phyloP scores from a whole-genome alignment of 1,139 yeast genomes.

The Yamadazyma friedrichii region DNA sequence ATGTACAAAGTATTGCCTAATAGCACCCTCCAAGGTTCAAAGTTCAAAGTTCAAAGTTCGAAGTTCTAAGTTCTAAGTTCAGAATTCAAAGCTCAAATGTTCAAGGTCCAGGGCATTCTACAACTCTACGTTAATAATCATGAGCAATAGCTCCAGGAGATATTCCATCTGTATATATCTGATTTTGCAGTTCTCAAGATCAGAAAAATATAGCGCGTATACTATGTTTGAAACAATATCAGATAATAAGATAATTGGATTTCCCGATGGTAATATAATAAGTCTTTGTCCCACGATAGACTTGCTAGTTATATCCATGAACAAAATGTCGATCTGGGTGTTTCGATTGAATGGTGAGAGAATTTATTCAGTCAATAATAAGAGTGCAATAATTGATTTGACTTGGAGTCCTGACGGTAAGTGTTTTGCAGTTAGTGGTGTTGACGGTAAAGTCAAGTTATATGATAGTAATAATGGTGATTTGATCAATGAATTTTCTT shows the following conservation, averaged over 20 bases:
- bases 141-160: no score
- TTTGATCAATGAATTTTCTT: conserved; percentile 25
- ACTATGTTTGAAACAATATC: conserved; percentile 12
- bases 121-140: no score
- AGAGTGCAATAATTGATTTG: conserved; percentile 32
- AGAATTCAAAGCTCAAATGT: no score
- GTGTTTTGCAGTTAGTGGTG: conserved; percentile 45
- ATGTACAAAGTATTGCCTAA: background rate
- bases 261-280: conserved; percentile 41
- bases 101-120: no score
- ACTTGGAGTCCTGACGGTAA: conserved; percentile 38
- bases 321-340: conserved; percentile 49
- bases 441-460: conserved; percentile 43
- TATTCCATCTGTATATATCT: no score
- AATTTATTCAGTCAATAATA: conserved; percentile 48
- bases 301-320: conserved; percentile 48
- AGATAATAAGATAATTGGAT: conserved; percentile 26
- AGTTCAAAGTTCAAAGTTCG: no score
- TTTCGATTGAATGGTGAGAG: conserved; percentile 56
- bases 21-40: no score
- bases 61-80: no score
- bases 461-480: conserved; percentile 52
- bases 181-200: no score
- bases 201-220: background rate
- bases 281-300: conserved; percentile 61